Evolutionary conservation across 1,139 yeast species (phyloP).

Genomic region (Geotrichum citri-aurantii): DNA sequence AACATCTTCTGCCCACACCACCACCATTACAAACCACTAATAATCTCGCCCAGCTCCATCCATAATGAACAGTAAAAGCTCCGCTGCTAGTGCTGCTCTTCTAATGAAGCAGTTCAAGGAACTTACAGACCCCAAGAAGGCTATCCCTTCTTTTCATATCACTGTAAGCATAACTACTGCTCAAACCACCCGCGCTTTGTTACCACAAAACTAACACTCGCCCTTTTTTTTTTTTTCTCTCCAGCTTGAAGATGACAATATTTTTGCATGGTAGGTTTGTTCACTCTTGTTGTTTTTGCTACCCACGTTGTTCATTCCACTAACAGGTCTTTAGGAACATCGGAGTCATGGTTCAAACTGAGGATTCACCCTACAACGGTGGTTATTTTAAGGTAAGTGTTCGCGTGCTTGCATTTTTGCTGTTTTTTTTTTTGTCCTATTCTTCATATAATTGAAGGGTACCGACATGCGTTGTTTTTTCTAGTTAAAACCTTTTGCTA

Average conservation of each 20-base stretch:
- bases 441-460: background rate
- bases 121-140: conserved; percentile 87
- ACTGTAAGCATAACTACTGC: conserved; percentile 34
- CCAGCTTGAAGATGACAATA: conserved; percentile 57
- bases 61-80: conserved; percentile 9
- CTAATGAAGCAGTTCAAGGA: conserved; percentile 92
- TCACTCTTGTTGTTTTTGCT: background rate
- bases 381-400: conserved; percentile 67
- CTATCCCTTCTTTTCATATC: conserved; percentile 86
- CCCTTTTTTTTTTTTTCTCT: background rate
- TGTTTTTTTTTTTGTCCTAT: background rate
- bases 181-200: background rate
- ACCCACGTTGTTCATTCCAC: background rate
- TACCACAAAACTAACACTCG: background rate
- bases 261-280: conserved; percentile 55
- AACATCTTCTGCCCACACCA: background rate
- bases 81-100: conserved; percentile 50
- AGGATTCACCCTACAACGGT: conserved; percentile 87
- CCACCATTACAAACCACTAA: conserved; percentile 1
- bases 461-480: background rate
- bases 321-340: conserved; percentile 48
- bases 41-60: background rate
- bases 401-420: background rate
- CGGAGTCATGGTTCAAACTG: conserved; percentile 86
- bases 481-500: background rate